Evolutionary conservation across 148 eudicot genomes (phyloP).

Genomic region (Chenopodium album): DNA sequence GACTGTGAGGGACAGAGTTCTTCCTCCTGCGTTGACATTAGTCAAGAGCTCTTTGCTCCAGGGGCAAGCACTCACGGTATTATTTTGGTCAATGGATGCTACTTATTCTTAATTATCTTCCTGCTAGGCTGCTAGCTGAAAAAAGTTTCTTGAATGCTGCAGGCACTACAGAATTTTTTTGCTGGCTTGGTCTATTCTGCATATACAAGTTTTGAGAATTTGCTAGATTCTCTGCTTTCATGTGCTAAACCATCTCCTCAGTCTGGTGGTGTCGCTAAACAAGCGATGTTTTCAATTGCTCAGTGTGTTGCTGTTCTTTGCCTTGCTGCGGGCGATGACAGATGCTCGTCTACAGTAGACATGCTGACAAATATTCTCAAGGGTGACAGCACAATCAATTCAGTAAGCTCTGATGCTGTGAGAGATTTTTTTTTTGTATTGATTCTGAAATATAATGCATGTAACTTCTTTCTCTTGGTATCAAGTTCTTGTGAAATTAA

Average conservation of each 20-base stretch:
- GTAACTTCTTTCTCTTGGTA: neutral
- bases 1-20: slow-evolving; percentile 89
- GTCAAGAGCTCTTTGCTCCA: slow-evolving; percentile 90
- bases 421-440: neutral
- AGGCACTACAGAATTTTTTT: slow-evolving; percentile 90
- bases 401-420: slow-evolving; percentile 43
- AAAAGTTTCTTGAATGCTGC: slow-evolving; percentile 29
- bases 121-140: neutral
- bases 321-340: slow-evolving; percentile 87
- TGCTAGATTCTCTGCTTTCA: slow-evolving; percentile 83
- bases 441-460: neutral
- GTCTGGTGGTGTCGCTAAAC: slow-evolving; percentile 88
- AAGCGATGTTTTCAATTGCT: slow-evolving; percentile 93
- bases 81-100: neutral
- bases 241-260: slow-evolving; percentile 85
- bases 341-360: slow-evolving; percentile 74
- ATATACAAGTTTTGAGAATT: slow-evolving; percentile 86
- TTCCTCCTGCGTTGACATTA: slow-evolving; percentile 90
- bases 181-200: slow-evolving; percentile 81
- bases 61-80: slow-evolving; percentile 96
- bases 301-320: slow-evolving; percentile 99
- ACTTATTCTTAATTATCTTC: neutral
- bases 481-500: neutral
- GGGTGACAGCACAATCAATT: slow-evolving; percentile 66
- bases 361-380: slow-evolving; percentile 85